Percentiles rank a stretch among this genome's conserved stretches.
Conservation (phyloP, 371 early-diverging fungal species). For the Syncephalastrum racemosum region DNA sequence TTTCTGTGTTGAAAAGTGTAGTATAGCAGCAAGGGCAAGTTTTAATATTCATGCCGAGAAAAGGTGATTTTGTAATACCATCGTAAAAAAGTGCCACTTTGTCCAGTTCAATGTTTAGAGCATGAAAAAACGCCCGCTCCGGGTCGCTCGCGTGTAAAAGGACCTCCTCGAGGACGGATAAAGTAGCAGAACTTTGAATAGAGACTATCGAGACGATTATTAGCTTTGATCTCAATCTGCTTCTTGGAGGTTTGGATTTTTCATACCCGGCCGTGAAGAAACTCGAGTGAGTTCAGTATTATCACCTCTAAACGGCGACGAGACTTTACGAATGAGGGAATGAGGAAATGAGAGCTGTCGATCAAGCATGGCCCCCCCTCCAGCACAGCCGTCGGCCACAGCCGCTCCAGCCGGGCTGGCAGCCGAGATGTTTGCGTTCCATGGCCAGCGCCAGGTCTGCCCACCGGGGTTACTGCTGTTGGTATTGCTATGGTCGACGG, state of each 20-base stretch:
- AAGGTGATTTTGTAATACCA: slow-evolving; percentile 28
- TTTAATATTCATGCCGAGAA: not conserved
- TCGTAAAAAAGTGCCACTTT: slow-evolving; percentile 65
- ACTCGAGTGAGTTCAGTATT: slow-evolving; percentile 20
- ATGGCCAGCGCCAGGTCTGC: slow-evolving; percentile 14
- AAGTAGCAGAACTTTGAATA: slow-evolving; percentile 16
- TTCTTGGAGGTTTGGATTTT: not conserved
- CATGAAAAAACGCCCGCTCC: slow-evolving; percentile 62
- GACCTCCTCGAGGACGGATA: slow-evolving; percentile 47
- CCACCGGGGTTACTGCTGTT: slow-evolving; percentile 8
- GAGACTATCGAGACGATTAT: slow-evolving; percentile 15
- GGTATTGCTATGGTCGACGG: not conserved
- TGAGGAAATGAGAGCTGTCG: slow-evolving; percentile 21
- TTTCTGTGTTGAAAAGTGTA: slow-evolving; percentile 23
- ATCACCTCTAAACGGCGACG: slow-evolving; percentile 20
- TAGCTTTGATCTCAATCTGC: no score
- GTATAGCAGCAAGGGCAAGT: not conserved
- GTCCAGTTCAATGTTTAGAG: slow-evolving; percentile 57
- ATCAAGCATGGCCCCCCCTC: slow-evolving; percentile 2
- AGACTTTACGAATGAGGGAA: slow-evolving; percentile 22
- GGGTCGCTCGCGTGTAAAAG: slow-evolving; percentile 44
- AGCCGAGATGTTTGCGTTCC: slow-evolving; percentile 7
- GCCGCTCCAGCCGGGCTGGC: slow-evolving; percentile 3
- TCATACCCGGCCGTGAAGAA: slow-evolving; percentile 24
- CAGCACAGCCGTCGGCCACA: not conserved